Base-by-base conservation (phyloP, 345 rosid genomes). In the Kandelia obovata region DNA sequence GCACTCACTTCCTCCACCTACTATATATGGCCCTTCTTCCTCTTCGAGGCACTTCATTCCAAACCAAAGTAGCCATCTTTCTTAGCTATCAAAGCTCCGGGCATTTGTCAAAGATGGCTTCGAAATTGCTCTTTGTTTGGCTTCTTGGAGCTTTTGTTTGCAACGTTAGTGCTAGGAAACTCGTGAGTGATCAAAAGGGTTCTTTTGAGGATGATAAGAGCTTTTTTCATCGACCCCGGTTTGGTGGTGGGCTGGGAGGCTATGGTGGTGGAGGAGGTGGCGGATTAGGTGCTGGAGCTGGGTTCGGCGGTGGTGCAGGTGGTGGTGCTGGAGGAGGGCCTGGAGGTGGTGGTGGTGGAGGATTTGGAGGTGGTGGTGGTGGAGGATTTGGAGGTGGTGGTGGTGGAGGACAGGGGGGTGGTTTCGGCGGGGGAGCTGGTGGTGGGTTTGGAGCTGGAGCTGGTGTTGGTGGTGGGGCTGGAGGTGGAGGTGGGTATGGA, bases 41-140 rank as follows among this genome's bases (percentile, higher is more conserved):
- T 32, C 34, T 27, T 15, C 52, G 31, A 52, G 17, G 17, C 26
- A 17, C 23, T 71, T 6, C 32, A 31, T 20, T 63, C 30, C 49
- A 17, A 7, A 55, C 47, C 64, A 20, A 64, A 71, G 23, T 55
- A 43, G 17, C 49, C 69, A 43, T 56, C 61, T 26, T 46, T 31
- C 4, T 6, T 20, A 5, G 5, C 1, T 23, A 61, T 32, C 13
- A n/a, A n/a, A 28, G 58, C 58, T 7, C 1, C 5, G 9, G 58
- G 28, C 58, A 19, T 10, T 61, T 47, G 13, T 15, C n/a, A 16
- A 61, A 71, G 23, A 72, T 72, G 76, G 20, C 70, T 72, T 64
- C 58, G 1, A 72, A 72, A 26, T 49, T 72, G 66, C 21, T 72
- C 51, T 60, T 72, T 65, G 65, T 72, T 47, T 72, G 66, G 65